Evolutionary conservation across 176 grass and related monocot genomes (phyloP).

Genomic region (Metroxylon sagu): DNA sequence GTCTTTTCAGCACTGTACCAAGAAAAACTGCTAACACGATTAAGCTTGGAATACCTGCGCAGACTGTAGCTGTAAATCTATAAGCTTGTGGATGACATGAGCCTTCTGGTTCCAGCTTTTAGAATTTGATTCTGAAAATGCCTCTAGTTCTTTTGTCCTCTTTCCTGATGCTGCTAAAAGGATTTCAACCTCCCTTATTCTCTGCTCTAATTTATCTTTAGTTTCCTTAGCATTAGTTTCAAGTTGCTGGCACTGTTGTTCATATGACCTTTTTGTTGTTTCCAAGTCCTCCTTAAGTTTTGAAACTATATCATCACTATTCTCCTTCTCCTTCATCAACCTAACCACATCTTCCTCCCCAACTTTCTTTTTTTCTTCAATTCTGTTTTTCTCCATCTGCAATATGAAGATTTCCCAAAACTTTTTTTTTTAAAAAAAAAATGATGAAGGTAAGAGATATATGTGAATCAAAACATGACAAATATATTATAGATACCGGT

Average conservation of each 20-base stretch:
- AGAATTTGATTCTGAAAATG: conserved; percentile 33
- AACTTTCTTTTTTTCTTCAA: conserved; percentile 12
- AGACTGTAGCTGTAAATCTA: conserved; percentile 31
- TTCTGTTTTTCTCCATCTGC: conserved; percentile 12
- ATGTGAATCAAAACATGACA: no score
- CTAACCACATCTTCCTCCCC: conserved; percentile 6
- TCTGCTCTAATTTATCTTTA: conserved; percentile 19
- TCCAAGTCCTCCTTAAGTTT: conserved; percentile 7
- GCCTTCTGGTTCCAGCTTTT: conserved; percentile 32
- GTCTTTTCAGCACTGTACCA: not conserved
- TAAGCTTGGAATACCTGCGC: conserved; percentile 37
- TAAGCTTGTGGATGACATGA: conserved; percentile 22
- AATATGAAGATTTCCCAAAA: not conserved
- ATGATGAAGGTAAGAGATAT: no score
- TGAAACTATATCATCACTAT: conserved; percentile 6
- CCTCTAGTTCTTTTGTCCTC: conserved; percentile 33
- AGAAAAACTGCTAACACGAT: conserved; percentile 4
- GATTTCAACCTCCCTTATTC: conserved; percentile 34
- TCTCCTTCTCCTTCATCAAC: conserved; percentile 28
- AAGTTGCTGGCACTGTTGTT: conserved; percentile 1
- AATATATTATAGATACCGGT: no score
- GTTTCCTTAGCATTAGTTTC: conserved; percentile 4
- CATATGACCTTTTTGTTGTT: conserved; percentile 5
- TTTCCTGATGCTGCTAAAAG: conserved; percentile 38
- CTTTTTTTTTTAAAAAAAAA: no score